Conservation (phyloP, 2,329 filamentous ascomycete genomes). For the Lecanicillium sp. region DNA sequence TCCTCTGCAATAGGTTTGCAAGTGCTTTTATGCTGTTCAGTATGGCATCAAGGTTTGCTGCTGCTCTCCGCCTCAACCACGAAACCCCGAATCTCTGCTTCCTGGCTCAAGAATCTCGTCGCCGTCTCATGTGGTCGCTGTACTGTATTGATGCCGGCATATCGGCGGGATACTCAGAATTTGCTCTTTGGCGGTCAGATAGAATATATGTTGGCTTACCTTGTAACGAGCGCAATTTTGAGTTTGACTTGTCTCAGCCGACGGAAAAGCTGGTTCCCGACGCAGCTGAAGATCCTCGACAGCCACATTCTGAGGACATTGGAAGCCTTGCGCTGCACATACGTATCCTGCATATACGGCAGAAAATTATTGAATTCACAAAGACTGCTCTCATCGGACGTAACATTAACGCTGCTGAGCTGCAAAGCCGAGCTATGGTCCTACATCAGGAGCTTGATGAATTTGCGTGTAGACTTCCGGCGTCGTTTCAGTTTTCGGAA, state of each 20-base stretch:
- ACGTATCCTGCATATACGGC: conserved; percentile 46
- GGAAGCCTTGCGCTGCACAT: conserved; percentile 49
- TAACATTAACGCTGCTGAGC: conserved; percentile 32
- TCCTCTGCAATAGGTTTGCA: conserved; percentile 33
- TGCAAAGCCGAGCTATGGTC: conserved; percentile 34
- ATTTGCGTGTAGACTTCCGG: conserved; percentile 44
- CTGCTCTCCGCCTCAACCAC: conserved; percentile 34
- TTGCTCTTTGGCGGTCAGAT: conserved; percentile 33
- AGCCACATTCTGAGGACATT: conserved; percentile 37
- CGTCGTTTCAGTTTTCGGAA: conserved; percentile 50
- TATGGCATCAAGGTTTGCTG: conserved; percentile 33
- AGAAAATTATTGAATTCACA: conserved; percentile 45
- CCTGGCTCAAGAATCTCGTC: conserved; percentile 32
- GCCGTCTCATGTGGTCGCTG: conserved; percentile 35
- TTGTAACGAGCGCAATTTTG: conserved; percentile 37
- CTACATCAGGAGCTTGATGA: conserved; percentile 41
- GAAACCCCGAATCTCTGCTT: conserved; percentile 30
- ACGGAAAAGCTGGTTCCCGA: conserved; percentile 43
- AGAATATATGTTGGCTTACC: conserved; percentile 33
- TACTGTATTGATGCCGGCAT: conserved; percentile 34
- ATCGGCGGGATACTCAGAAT: conserved; percentile 34
- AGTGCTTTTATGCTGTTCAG: conserved; percentile 36
- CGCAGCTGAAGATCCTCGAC: conserved; percentile 29
- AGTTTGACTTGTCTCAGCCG: conserved; percentile 48
- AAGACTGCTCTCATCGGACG: conserved; percentile 29